Percentiles rank a stretch among this genome's conserved stretches.
Conservation (phyloP, 177 flowering plant genomes). For the Vitis hybrid region DNA sequence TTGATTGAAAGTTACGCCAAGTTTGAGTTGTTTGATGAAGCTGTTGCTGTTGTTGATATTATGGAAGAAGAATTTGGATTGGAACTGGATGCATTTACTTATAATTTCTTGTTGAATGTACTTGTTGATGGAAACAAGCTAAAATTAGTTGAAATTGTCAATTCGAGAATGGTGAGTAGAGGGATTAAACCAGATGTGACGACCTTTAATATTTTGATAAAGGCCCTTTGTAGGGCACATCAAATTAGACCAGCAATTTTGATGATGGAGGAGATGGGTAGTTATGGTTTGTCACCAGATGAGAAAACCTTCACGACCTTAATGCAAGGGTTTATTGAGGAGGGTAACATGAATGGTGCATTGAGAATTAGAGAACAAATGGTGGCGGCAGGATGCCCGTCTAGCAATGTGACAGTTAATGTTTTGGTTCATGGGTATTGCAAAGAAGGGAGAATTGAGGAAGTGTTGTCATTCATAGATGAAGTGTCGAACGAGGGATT, state of each 20-base stretch:
- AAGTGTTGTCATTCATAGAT: constrained; percentile 59
- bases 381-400: constrained; percentile 48
- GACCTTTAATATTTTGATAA: constrained; percentile 89
- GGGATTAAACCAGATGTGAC: constrained; percentile 71
- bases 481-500: constrained; percentile 64
- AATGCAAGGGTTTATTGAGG: constrained; percentile 84
- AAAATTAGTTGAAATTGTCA: constrained; percentile 65
- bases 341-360: constrained; percentile 77
- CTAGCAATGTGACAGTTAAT: constrained; percentile 57
- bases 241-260: constrained; percentile 83
- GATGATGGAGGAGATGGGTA: constrained; percentile 87
- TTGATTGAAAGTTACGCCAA: constrained; percentile 57
- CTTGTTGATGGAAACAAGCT: constrained; percentile 81
- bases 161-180: constrained; percentile 48
- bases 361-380: constrained; percentile 69
- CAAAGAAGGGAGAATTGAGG: constrained; percentile 65
- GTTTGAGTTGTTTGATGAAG: constrained; percentile 53
- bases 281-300: constrained; percentile 65
- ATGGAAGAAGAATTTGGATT: constrained; percentile 62
- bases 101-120: constrained; percentile 69
- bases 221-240: constrained; percentile 86
- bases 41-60: constrained; percentile 43
- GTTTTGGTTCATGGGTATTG: constrained; percentile 82
- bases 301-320: constrained; percentile 83
- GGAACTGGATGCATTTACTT: constrained; percentile 48